Evolutionary conservation across 2,329 filamentous ascomycete species (phyloP).

Genomic region (Chaetomiaceae sp.): DNA sequence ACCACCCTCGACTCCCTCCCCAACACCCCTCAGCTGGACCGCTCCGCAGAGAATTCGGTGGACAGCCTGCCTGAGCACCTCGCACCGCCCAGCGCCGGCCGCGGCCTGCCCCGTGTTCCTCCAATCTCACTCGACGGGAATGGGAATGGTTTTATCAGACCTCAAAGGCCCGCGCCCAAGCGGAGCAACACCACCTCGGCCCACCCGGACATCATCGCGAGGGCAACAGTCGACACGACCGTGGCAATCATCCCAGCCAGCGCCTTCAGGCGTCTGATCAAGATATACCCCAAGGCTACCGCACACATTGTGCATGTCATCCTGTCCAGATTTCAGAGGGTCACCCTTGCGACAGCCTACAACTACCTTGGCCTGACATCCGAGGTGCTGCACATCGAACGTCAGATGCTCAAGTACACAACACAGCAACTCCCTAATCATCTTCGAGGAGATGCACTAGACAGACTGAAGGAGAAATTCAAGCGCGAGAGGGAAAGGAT

Average conservation of each 20-base stretch:
- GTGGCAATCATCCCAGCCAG: slow-evolving; percentile 98
- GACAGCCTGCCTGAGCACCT: slow-evolving; percentile 29
- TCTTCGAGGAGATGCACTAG: slow-evolving; percentile 75
- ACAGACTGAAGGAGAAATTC: slow-evolving; percentile 90
- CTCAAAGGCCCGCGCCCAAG: slow-evolving; percentile 40
- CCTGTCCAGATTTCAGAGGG: slow-evolving; percentile 85
- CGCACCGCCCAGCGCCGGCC: slow-evolving; percentile 31
- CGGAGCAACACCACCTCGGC: slow-evolving; percentile 64
- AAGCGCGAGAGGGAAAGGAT: slow-evolving; percentile 76
- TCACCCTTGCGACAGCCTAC: slow-evolving; percentile 91
- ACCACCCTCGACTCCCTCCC: slow-evolving; percentile 37
- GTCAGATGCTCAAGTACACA: slow-evolving; percentile 89
- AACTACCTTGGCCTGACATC: slow-evolving; percentile 88
- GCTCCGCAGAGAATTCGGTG: slow-evolving; percentile 20
- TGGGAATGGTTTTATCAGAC: slow-evolving; percentile 31
- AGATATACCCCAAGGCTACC: slow-evolving; percentile 92
- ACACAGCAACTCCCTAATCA: slow-evolving; percentile 88
- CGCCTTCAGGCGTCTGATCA: slow-evolving; percentile 86
- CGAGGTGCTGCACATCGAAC: slow-evolving; percentile 89
- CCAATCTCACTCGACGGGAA: slow-evolving; percentile 65
- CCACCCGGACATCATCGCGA: slow-evolving; percentile 94
- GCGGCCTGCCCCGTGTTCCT: slow-evolving; percentile 59
- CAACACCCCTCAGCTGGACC: slow-evolving; percentile 38
- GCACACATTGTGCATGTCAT: slow-evolving; percentile 98
- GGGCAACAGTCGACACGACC: slow-evolving; percentile 92